Conservation (phyloP, 2,329 filamentous ascomycete species). For the Didymellaceae sp. region DNA sequence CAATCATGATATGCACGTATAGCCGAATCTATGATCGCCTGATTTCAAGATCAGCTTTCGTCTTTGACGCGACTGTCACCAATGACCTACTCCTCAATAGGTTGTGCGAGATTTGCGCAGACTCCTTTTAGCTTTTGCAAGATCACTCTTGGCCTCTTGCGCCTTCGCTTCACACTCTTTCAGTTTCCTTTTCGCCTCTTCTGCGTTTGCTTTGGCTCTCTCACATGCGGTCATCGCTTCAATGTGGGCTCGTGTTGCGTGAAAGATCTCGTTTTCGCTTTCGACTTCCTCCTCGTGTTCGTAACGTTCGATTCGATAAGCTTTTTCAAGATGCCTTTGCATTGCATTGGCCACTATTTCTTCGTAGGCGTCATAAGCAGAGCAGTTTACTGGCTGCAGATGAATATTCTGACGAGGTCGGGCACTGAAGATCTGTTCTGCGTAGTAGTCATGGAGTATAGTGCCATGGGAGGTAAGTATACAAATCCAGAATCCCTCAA, state of each 20-base stretch:
- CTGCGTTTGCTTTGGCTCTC: conserved; percentile 1
- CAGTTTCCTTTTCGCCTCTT: background rate
- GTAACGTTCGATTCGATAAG: background rate
- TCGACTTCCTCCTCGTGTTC: background rate
- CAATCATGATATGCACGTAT: too few relatives aligned
- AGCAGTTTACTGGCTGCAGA: background rate
- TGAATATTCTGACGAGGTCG: background rate
- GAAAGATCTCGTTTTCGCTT: background rate
- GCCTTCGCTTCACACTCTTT: conserved; percentile 8
- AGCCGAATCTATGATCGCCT: too few relatives aligned
- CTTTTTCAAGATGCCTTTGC: background rate
- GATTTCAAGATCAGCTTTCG: background rate
- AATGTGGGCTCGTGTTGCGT: conserved; percentile 1
- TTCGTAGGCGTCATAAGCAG: background rate
- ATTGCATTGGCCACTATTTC: too few relatives aligned
- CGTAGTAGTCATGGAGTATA: background rate
- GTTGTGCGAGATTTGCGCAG: background rate
- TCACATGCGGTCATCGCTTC: background rate
- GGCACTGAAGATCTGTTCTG: background rate
- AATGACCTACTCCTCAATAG: background rate
- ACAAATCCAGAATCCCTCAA: background rate
- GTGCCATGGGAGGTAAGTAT: background rate
- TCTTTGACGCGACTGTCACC: background rate
- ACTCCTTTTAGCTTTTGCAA: background rate
- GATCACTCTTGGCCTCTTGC: background rate